Evolutionary conservation across 352 stramenopile species (phyloP).

Genomic region (Bremia lactucae): DNA sequence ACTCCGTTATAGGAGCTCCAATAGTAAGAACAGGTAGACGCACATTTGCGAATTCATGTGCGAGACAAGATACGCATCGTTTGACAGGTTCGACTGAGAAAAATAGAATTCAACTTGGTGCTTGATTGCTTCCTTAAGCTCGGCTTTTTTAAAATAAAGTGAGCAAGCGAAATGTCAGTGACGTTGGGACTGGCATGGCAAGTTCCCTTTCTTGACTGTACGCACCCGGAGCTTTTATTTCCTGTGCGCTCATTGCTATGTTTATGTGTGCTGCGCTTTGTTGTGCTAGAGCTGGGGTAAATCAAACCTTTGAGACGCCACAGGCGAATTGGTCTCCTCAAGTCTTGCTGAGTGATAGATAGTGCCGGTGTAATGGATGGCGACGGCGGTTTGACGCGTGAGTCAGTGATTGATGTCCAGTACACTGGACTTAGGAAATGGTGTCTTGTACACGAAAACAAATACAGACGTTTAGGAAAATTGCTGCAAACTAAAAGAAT

Average conservation of each 20-base stretch:
- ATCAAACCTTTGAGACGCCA: conserved; percentile 2
- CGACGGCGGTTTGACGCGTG: conserved; percentile 19
- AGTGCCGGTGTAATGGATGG: conserved; percentile 21
- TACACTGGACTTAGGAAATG: too few relatives aligned
- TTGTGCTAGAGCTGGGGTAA: conserved; percentile 4
- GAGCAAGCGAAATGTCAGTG: conserved; percentile 4
- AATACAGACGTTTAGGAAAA: too few relatives aligned
- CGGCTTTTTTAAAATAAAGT: conserved; percentile 32
- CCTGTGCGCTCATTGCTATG: conserved; percentile 17
- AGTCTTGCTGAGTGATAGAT: conserved; percentile 17
- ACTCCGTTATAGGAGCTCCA: neutral
- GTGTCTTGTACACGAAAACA: too few relatives aligned
- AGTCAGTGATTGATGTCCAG: neutral
- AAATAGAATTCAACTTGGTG: conserved; percentile 90
- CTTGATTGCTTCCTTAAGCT: conserved; percentile 75
- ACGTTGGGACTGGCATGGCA: neutral
- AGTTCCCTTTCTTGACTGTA: neutral
- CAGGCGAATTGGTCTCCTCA: conserved; percentile 12
- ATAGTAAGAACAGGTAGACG: neutral
- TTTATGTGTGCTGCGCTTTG: conserved; percentile 1
- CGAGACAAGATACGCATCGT: conserved; percentile 80
- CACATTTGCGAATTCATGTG: conserved; percentile 88
- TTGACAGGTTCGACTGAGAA: conserved; percentile 77
- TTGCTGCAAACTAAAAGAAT: too few relatives aligned
- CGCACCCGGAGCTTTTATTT: conserved; percentile 15